Conservation (phyloP, 495 filamentous ascomycete genomes). For the Bryoglossum gracile region DNA sequence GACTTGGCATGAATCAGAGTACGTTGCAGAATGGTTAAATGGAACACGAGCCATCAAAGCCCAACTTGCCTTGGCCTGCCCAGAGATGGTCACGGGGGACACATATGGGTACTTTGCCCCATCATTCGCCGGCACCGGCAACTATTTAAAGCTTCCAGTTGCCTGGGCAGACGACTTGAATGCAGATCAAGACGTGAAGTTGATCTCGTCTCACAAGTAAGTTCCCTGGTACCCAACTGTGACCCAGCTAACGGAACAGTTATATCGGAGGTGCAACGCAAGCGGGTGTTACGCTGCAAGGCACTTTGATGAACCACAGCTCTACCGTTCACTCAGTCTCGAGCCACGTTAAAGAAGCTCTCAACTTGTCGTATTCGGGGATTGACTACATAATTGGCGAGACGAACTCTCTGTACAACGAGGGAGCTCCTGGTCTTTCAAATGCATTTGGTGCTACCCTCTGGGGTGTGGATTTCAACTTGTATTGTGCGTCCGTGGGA, state of each 20-base stretch:
- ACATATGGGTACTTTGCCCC: constrained; percentile 51
- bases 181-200: constrained; percentile 39
- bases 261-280: constrained; percentile 58
- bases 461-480: constrained; percentile 61
- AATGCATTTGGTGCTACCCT: constrained; percentile 66
- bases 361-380: constrained; percentile 31
- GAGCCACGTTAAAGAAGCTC: constrained; percentile 31
- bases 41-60: constrained; percentile 43
- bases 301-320: constrained; percentile 61
- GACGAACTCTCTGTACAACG: constrained; percentile 56
- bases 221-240: not conserved
- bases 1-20: constrained; percentile 49
- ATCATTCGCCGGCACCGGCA: constrained; percentile 49
- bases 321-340: constrained; percentile 37
- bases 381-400: constrained; percentile 59
- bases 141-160: constrained; percentile 42
- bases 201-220: constrained; percentile 61
- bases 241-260: constrained; percentile 28
- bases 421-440: constrained; percentile 55
- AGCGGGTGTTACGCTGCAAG: constrained; percentile 56
- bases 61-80: constrained; percentile 43
- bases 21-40: constrained; percentile 55
- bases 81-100: constrained; percentile 35
- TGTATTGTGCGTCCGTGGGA: constrained; percentile 48
- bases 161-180: constrained; percentile 49